Percentiles rank a stretch among this genome's conserved stretches.
These are phyloP conservation scores for Botrytis byssoidea DNA, from an alignment of 2,329 filamentous ascomycete species.

Conservation along the genomic window DNA sequence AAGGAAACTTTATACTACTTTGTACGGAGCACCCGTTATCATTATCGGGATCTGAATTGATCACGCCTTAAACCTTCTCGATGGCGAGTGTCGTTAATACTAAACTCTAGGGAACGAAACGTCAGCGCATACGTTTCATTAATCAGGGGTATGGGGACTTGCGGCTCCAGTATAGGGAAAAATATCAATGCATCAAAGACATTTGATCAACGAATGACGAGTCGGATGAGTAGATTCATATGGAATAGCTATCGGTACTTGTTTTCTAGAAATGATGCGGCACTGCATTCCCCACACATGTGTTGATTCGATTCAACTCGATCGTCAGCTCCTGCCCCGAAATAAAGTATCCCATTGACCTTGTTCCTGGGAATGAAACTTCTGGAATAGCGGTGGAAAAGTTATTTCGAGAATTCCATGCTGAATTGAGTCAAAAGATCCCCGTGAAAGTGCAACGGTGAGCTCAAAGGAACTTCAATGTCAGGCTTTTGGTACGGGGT, in stretches of 20 bases:
- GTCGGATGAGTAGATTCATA: neutral
- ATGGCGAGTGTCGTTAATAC: conserved; percentile 9
- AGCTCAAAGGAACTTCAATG: neutral
- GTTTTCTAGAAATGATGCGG: neutral
- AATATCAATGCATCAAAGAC: neutral
- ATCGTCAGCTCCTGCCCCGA: neutral
- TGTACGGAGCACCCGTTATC: neutral
- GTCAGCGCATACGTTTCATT: conserved; percentile 2
- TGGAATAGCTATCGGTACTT: neutral
- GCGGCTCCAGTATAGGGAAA: neutral
- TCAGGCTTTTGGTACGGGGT: neutral
- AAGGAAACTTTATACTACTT: conserved; percentile 7
- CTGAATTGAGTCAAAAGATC: neutral
- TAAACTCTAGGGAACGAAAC: conserved; percentile 1
- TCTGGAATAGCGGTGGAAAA: neutral
- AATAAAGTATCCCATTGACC: neutral
- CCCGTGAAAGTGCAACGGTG: neutral
- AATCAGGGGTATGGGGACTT: conserved; percentile 8
- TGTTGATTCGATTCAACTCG: neutral
- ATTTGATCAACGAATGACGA: neutral
- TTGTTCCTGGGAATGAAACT: neutral
- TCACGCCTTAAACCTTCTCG: conserved; percentile 12
- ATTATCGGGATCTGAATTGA: neutral
- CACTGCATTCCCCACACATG: neutral
- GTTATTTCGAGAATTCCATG: neutral